Conservation (phyloP, 306 rosid genomes). For the Malus fusca region DNA sequence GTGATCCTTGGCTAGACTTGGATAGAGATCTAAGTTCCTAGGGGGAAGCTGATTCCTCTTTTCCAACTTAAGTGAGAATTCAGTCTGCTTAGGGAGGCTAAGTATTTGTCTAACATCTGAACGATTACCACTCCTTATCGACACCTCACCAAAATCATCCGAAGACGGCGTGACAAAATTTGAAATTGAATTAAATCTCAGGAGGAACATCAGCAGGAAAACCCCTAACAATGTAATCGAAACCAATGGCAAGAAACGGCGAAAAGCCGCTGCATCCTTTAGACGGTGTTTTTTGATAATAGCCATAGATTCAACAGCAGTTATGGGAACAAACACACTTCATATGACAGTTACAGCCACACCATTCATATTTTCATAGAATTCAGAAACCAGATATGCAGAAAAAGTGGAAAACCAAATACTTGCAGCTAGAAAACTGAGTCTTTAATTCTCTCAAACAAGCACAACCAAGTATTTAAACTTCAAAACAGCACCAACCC, state of each 20-base stretch:
- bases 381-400: slow-evolving; percentile 5
- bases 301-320: slow-evolving; percentile 32
- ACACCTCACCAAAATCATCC: slow-evolving; percentile 27
- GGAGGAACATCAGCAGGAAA: slow-evolving; percentile 43
- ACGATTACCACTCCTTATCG: background rate
- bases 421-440: background rate
- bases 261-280: slow-evolving; percentile 47
- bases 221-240: slow-evolving; percentile 53
- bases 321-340: slow-evolving; percentile 15
- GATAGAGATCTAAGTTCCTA: slow-evolving; percentile 73
- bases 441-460: background rate
- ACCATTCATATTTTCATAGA: slow-evolving; percentile 17
- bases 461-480: background rate
- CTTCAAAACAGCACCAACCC: slow-evolving; percentile 13
- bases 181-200: slow-evolving; percentile 38
- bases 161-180: background rate
- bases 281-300: slow-evolving; percentile 45
- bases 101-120: slow-evolving; percentile 19
- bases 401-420: background rate
- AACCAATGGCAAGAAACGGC: slow-evolving; percentile 54
- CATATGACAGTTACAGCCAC: slow-evolving; percentile 10
- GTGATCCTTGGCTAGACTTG: slow-evolving; percentile 53
- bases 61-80: slow-evolving; percentile 54
- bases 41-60: slow-evolving; percentile 60
- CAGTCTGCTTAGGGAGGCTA: slow-evolving; percentile 58